Base-by-base conservation (phyloP, 331 rosid genomes). In the Pyrus hybrid region DNA sequence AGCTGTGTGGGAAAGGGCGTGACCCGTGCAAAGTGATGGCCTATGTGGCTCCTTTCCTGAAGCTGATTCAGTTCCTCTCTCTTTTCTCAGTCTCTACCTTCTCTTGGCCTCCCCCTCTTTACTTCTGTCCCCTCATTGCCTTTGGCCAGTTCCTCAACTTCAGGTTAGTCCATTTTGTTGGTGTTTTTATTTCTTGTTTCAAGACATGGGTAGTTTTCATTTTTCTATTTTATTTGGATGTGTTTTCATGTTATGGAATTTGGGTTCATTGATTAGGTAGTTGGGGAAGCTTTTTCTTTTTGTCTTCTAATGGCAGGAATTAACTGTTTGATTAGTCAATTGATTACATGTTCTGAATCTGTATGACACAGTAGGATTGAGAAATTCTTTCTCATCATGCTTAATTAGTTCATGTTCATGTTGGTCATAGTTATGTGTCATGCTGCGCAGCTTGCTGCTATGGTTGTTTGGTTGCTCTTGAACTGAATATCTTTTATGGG, bases 141-240 rank as follows among this genome's bases (percentile, higher is more conserved):
- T 90, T 92, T 77, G 97, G 99, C 47, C 97, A 92, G 76, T 90
- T 90, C 79, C 91, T 94, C 41, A 94, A 94, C 82, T 86, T 87
- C 87, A 87, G 91, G 99, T 91, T 22, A 21, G 58, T 60, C 3
- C 37, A 13, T 49, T 4, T 12, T 49, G 10, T 61, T 9, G 29
- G 18, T 49, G 41, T 33, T 23, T 69, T 69, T 2, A 4, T 16
- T n/a, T 71, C 30, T 4, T 53, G 63, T 57, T 57, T 56, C 37
- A 56, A 25, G 76, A 33, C 68, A 32, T 56, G 17, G 22, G 32
- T n/a, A n/a, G 6, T 43, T 43, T 10, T 2, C 51, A 43, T 10
- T 14, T 32, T 13, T 32, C 61, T 13, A 17, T 56, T 56, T 71
- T 16, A 16, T 14, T 72, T 58, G 54, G 8, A 21, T 21, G 28